Evolutionary conservation across 345 rosid species (phyloP), one percentile per base, ranked within the genome.

Genomic region (Lepidium sativum): DNA sequence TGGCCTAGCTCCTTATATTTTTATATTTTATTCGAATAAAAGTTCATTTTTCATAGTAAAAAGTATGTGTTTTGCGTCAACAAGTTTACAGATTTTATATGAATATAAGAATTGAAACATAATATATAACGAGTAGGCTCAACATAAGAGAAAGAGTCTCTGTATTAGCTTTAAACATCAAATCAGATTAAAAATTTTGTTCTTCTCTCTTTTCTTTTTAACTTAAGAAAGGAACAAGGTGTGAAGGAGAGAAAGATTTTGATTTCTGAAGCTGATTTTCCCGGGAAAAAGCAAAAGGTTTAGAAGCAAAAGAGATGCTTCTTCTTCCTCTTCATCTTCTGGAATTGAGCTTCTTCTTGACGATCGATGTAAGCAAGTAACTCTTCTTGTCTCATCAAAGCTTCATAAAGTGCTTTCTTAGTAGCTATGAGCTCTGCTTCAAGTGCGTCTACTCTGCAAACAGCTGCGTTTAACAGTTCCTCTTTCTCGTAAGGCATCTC

Each of bases 371-470:
- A 94, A 1, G 96, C 97, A 16, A 94, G 96, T 35, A 90, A 74
- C 66, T 94, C 99, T 68, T 94, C 99, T 80, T 90, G 99, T 77
- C 82, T 84, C 89, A 94, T 90, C 60, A 82, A 74, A 61, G 99
- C 96, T 61, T 94, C 96, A 50, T 88, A 81, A 16, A 94, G 83
- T 17, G 97, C 97, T 87, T 94, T 88, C 68, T 94, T 94, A 14
- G 99, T 88, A 54, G 99, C 83, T 75, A 94, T 90, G 35, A 94
- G 86, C 80, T 94, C 99, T 20, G 99, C 99, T 81, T 94, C 99
- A 16, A 94, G 77, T 13, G 95, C 99, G 65, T 94, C 99, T 57
- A 94, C 99, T 14, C 99, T 94, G 71, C 96, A 95, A 10, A 95
- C 97, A 4, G 99, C 99, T 48, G 98, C 99, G 82, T 87, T 87